Percentiles rank a stretch among this genome's conserved stretches.
Conservation (phyloP, 345 rosid genomes). For the Firmiana major region DNA sequence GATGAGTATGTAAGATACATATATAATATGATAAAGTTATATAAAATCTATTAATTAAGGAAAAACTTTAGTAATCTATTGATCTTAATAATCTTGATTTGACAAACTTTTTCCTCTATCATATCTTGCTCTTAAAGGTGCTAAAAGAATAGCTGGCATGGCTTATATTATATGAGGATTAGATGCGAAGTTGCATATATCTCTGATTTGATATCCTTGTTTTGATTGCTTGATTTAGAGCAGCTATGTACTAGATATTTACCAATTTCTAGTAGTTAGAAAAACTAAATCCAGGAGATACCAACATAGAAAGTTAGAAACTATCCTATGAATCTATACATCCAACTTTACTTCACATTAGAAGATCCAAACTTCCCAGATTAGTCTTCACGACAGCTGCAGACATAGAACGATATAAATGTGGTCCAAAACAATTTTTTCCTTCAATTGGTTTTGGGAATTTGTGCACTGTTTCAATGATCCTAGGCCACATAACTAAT, state of each 20-base stretch:
- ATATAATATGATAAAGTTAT: too few relatives aligned
- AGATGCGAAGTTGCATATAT: background rate
- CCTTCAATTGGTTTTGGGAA: slow-evolving; percentile 21
- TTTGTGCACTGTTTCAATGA: slow-evolving; percentile 32
- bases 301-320: background rate
- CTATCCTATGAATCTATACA: background rate
- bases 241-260: background rate
- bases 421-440: slow-evolving; percentile 39
- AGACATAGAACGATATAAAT: background rate
- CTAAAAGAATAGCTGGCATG: background rate
- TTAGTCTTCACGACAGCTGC: background rate
- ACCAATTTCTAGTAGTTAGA: background rate
- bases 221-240: background rate
- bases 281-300: background rate
- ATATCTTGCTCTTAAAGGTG: background rate
- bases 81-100: too few relatives aligned
- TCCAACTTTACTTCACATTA: background rate
- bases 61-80: too few relatives aligned
- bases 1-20: too few relatives aligned
- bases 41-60: too few relatives aligned
- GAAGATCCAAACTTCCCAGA: background rate
- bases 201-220: background rate
- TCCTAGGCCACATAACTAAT: slow-evolving; percentile 44
- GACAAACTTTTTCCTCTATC: too few relatives aligned
- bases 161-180: too few relatives aligned